phyloP scores from a whole-genome alignment of 2,329 filamentous ascomycete genomes.

The Stachybotrys elegans region DNA sequence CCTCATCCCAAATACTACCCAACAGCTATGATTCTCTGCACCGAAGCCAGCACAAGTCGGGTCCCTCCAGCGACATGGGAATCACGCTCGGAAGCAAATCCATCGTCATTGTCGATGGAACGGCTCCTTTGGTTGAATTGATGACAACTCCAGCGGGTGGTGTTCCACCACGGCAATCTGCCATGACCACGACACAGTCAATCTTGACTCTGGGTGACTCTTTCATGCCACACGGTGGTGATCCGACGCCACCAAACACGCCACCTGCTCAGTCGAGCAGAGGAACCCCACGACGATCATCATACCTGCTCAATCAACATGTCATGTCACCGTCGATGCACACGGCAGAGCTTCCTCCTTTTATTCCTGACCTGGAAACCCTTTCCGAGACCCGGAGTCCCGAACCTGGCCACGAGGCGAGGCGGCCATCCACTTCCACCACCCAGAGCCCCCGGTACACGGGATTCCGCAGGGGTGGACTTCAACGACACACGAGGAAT shows the following conservation, averaged over 20 bases:
- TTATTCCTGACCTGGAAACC: slow-evolving; percentile 41
- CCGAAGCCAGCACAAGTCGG: slow-evolving; percentile 31
- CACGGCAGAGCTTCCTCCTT: slow-evolving; percentile 38
- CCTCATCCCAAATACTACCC: slow-evolving; percentile 38
- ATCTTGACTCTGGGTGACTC: slow-evolving; percentile 52
- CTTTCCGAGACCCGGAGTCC: slow-evolving; percentile 22
- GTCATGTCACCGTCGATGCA: slow-evolving; percentile 29
- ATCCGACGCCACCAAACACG: slow-evolving; percentile 58
- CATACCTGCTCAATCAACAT: slow-evolving; percentile 47
- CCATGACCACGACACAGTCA: too few relatives aligned
- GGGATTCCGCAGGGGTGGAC: slow-evolving; percentile 19
- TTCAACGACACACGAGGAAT: slow-evolving; percentile 36
- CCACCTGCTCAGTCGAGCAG: slow-evolving; percentile 42
- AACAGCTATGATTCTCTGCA: slow-evolving; percentile 28
- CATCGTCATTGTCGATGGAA: slow-evolving; percentile 80
- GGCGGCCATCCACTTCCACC: slow-evolving; percentile 24
- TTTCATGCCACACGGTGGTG: slow-evolving; percentile 41
- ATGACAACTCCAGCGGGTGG: too few relatives aligned
- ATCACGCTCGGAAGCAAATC: slow-evolving; percentile 83
- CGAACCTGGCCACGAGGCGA: slow-evolving; percentile 26
- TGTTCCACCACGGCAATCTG: slow-evolving; percentile 42
- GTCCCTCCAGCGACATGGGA: slow-evolving; percentile 41
- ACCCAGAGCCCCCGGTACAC: slow-evolving; percentile 17
- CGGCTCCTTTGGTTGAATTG: slow-evolving; percentile 43
- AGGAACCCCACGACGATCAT: slow-evolving; percentile 49